Percentiles rank a stretch among this genome's conserved stretches.
Conservation (phyloP, 805 yeast genomes). For the Sugiyamaella lignohabitans region DNA sequence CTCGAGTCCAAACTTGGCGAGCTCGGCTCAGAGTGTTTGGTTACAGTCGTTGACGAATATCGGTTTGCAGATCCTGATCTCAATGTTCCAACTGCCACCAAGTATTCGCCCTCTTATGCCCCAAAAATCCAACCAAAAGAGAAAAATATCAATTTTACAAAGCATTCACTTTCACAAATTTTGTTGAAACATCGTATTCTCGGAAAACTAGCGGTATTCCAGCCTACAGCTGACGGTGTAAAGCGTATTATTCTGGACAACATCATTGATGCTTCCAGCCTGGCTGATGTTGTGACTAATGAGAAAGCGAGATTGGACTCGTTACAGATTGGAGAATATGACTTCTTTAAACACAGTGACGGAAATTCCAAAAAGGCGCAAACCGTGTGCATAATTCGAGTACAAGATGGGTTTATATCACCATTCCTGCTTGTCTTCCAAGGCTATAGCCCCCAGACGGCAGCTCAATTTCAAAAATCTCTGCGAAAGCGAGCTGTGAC, state of each 20-base stretch:
- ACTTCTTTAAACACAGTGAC: background rate
- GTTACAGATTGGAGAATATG: background rate
- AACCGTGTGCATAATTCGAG: background rate
- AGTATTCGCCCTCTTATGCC: slow-evolving; percentile 46
- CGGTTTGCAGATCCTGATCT: slow-evolving; percentile 22
- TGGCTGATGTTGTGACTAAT: background rate
- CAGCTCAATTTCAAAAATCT: slow-evolving; percentile 6
- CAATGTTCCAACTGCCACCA: slow-evolving; percentile 2
- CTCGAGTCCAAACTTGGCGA: slow-evolving; percentile 49
- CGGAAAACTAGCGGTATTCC: slow-evolving; percentile 15
- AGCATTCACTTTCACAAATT: slow-evolving; percentile 35
- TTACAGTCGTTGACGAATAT: slow-evolving; percentile 36
- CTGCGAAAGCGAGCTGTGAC: slow-evolving; percentile 6
- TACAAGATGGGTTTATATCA: background rate
- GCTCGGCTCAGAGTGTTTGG: slow-evolving; percentile 56
- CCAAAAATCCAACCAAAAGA: slow-evolving; percentile 43
- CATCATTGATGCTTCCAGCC: background rate
- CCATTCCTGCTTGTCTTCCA: slow-evolving; percentile 1
- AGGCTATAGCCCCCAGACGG: slow-evolving; percentile 5
- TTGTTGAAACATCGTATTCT: slow-evolving; percentile 10
- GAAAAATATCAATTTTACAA: slow-evolving; percentile 44
- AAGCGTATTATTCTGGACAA: background rate
- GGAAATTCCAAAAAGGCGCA: background rate
- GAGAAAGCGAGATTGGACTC: background rate
- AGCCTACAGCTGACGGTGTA: too few species aligned